Evolutionary conservation across 768 basidiomycete species (phyloP).

Genomic region (Austroboletus eburneus): DNA sequence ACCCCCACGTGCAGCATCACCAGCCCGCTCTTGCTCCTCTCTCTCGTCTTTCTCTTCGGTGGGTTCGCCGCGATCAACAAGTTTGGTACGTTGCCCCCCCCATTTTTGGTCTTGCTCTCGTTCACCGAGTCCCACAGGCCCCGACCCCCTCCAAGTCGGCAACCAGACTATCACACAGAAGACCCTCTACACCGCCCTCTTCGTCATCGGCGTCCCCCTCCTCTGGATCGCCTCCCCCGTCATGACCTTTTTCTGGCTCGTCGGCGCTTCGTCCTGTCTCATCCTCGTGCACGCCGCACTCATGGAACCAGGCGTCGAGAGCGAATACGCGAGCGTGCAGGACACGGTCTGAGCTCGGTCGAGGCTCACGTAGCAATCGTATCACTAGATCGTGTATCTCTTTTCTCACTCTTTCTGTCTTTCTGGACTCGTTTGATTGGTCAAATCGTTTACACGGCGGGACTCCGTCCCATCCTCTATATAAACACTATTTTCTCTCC

Average conservation of each 20-base stretch:
- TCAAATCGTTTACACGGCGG: no score
- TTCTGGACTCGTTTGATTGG: background rate
- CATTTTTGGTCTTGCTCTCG: background rate
- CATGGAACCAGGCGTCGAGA: constrained; percentile 93
- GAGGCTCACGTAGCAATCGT: no score
- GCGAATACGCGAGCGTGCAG: constrained; percentile 82
- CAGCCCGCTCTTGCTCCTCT: constrained; percentile 76
- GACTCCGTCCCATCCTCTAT: no score
- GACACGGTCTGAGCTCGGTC: constrained; percentile 42
- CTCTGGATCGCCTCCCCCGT: constrained; percentile 76
- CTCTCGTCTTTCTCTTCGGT: constrained; percentile 83
- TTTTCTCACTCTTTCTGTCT: background rate
- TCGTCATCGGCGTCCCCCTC: constrained; percentile 88
- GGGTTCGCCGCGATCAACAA: constrained; percentile 88
- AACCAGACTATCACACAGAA: constrained; percentile 84
- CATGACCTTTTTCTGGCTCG: constrained; percentile 89
- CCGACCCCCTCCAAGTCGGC: constrained; percentile 82
- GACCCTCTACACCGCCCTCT: constrained; percentile 80
- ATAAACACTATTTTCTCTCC: no score
- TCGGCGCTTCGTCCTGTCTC: constrained; percentile 80
- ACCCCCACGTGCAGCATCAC: constrained; percentile 52
- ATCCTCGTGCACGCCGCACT: constrained; percentile 84
- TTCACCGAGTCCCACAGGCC: constrained; percentile 41
- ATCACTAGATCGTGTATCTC: no score
- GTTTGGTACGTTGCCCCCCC: constrained; percentile 55